Conservation (phyloP, 2,329 filamentous ascomycete genomes). For the Penicillium sp. region DNA sequence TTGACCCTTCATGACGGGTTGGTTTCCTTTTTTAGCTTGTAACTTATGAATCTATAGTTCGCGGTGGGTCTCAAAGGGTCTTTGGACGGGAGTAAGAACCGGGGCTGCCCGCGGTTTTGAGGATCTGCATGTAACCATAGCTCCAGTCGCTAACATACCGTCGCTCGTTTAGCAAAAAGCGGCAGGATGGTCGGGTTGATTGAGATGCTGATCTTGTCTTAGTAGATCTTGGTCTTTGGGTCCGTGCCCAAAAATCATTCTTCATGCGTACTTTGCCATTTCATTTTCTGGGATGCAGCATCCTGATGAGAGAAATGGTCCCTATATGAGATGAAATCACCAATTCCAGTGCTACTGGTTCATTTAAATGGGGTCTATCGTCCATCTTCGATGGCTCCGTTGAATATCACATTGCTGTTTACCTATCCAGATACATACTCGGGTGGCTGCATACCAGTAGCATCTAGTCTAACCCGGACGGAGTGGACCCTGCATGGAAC, state of each 20-base stretch:
- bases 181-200: not conserved
- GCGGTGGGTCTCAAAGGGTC: not conserved
- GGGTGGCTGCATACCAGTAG: not conserved
- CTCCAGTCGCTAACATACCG: not conserved
- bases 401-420: too few species aligned
- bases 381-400: not conserved
- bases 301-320: not conserved
- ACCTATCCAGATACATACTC: not conserved
- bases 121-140: constrained; percentile 1
- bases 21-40: not conserved
- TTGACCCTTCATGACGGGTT: constrained; percentile 3
- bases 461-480: not conserved
- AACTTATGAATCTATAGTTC: not conserved
- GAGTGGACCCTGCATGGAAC: not conserved
- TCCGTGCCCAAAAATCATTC: not conserved
- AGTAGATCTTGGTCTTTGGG: not conserved
- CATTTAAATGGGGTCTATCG: not conserved
- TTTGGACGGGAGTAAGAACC: not conserved
- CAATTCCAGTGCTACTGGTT: not conserved
- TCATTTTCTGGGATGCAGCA: not conserved
- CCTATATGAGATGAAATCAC: not conserved
- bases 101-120: not conserved
- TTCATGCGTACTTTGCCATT: not conserved
- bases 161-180: not conserved
- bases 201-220: not conserved